Base-by-base conservation (phyloP, 2,329 filamentous ascomycete species). In the Fusarium humuli region DNA sequence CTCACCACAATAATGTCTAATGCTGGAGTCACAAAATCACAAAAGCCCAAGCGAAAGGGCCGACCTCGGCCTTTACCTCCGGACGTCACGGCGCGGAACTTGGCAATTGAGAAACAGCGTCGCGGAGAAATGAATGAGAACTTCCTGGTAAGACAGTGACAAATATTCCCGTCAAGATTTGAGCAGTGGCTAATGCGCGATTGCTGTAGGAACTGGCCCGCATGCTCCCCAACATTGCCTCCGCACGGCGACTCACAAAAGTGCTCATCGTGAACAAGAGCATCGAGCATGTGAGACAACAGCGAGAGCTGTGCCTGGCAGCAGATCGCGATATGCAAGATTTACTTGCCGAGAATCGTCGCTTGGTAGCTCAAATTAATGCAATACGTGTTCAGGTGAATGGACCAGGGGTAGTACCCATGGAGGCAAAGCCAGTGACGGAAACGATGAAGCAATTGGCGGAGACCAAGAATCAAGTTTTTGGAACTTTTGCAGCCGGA, bases 61-160 rank as follows among this genome's bases (percentile, higher is more conserved):
- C 62, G 62, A 37, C 34, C 41, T 25, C 32, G 62, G 27, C 62
- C 62, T 23, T 29, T 65, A 14, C 61, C 62, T 4, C 53, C 62
- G 11, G 53, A 65, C 7, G 62, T 65, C 4, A 65, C 61, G 12
- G 62, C 62, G 7, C 48, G 62, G 16, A 65, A 65, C 27, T 4
- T 65, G 14, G 62, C 62, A 13, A 65, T 65, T 7, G 62, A 65
- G 61, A 65, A 65, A 20, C 53, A 65, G n/a, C 62, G 62, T 3
- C 62, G 62, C 0, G 61, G 54, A 5, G 62, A 50, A 14, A 22
- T 65, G 16, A 65, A 65, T 16, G 61, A 65, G 22, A 64, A 65
- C 29, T 65, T 65, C 32, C n/a, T 61, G 45, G 59, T 61, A 50
- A 23, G 16, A 6, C 13, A 23, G 2, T 9, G 9, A 10, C 5